phyloP scores from a whole-genome alignment of 2,329 filamentous ascomycete species.

The Dactylellina sp. region DNA sequence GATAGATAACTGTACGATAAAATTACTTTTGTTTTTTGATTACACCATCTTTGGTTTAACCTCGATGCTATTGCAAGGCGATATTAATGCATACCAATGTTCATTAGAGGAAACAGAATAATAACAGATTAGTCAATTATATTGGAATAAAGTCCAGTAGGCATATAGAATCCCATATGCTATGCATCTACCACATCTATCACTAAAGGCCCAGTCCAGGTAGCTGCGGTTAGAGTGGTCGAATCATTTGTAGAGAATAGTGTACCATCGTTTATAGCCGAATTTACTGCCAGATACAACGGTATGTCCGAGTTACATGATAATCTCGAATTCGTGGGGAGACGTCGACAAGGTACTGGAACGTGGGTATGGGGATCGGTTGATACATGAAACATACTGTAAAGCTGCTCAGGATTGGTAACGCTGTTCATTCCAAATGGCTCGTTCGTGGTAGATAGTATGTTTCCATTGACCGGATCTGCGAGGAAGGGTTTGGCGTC shows the following conservation, averaged over 20 bases:
- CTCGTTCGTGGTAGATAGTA: conserved; percentile 5
- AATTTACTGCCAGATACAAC: not conserved
- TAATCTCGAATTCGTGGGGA: conserved; percentile 2
- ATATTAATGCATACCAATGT: too few relatives aligned
- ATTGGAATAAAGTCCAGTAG: too few relatives aligned
- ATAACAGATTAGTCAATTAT: too few relatives aligned
- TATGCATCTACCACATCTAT: conserved; percentile 7
- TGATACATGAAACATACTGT: conserved; percentile 3
- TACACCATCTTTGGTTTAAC: too few relatives aligned
- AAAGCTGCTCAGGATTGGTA: not conserved
- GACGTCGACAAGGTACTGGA: conserved; percentile 12
- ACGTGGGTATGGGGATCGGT: not conserved
- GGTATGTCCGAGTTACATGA: not conserved
- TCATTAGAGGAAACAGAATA: too few relatives aligned
- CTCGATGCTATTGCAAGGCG: too few relatives aligned
- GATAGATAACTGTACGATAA: too few relatives aligned
- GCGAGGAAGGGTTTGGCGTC: conserved; percentile 1
- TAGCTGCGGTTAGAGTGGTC: not conserved
- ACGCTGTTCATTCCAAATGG: conserved; percentile 1
- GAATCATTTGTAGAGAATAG: conserved; percentile 4
- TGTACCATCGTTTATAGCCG: not conserved
- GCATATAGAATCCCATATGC: not conserved
- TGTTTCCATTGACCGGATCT: conserved; percentile 10
- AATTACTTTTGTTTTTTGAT: too few relatives aligned
- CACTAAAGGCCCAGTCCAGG: conserved; percentile 5